Conservation (phyloP, 495 filamentous ascomycete species). For the Penicillium chermesinum region DNA sequence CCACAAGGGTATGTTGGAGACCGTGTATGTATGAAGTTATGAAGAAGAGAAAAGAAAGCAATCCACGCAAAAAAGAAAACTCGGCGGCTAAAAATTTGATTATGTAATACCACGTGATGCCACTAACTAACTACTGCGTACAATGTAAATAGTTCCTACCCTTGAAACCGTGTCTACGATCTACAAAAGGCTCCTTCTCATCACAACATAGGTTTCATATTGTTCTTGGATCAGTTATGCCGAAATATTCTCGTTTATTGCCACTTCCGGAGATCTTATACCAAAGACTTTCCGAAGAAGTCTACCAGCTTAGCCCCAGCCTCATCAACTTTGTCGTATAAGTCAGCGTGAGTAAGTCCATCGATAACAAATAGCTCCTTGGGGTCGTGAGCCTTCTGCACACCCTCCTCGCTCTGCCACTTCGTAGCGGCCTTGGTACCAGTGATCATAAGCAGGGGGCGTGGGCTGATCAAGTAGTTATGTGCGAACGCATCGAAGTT, state of each 20-base stretch:
- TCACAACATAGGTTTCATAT: too few relatives aligned
- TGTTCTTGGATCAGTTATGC: too few relatives aligned
- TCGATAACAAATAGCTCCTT: conserved; percentile 35
- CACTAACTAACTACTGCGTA: background rate
- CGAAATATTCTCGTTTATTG: too few relatives aligned
- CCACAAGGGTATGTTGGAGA: conserved; percentile 43
- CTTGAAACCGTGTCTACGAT: too few relatives aligned
- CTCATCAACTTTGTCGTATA: conserved; percentile 31
- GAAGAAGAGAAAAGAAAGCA: conserved; percentile 23
- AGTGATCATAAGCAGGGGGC: conserved; percentile 37
- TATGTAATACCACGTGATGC: background rate
- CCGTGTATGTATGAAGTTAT: conserved; percentile 28
- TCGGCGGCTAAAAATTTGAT: background rate
- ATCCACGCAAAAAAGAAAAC: conserved; percentile 7
- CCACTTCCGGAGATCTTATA: too few relatives aligned
- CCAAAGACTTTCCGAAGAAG: conserved; percentile 22
- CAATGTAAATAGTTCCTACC: background rate
- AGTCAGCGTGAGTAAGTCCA: conserved; percentile 29
- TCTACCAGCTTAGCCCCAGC: conserved; percentile 28
- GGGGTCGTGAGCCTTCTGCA: conserved; percentile 28
- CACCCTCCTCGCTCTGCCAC: conserved; percentile 27
- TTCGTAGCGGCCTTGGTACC: conserved; percentile 27
- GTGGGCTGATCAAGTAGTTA: conserved; percentile 22
- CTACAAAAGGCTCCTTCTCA: too few relatives aligned
- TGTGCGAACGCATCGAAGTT: conserved; percentile 30